Base-by-base conservation (phyloP, 2,329 filamentous ascomycete genomes). In the Xylaria sp. region DNA sequence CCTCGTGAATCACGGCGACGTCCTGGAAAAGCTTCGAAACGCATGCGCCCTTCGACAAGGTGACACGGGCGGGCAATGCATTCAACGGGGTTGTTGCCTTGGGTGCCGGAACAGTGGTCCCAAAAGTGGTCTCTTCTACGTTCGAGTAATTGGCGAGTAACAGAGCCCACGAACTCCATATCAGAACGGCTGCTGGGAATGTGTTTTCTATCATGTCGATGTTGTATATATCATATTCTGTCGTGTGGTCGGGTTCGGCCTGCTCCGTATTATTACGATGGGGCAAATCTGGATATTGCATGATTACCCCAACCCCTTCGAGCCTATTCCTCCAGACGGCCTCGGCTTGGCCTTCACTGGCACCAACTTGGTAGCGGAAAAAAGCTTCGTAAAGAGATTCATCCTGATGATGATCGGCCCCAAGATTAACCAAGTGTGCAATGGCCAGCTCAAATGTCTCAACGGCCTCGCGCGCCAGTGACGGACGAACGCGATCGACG, bases 291-390 rank as follows among this genome's bases (percentile, higher is more conserved):
- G 43, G 43, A 47, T 47, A 47, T 47, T 47, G 40, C 43, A 29
- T 47, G 43, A 47, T 47, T 47, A 31, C 43, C 43, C 43, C 46
- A 49, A 49, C 27, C 31, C 46, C 46, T 35, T 49, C 46, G 27
- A 49, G 46, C 27, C 27, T 49, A 33, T 33, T 49, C 46, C 31
- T 49, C 46, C 46, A 49, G 46, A 35, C 27, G 17, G 46, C 46
- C 31, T 33, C 31, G 17, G 46, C 46, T 35, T 33, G 27, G 46
- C 31, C 46, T 49, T 49, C 46, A 49, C 31, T 35, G 31, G 31
- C 46, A 49, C 46, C 46, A 35, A 49, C 46, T 49, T 49, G 46
- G 31, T 49, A 35, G n/a, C 46, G 46, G 29, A 49, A 49, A 49
- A 49, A 49, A 21, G 15, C 29, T 35, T 49, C 46, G 46, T 49